phyloP scores from a whole-genome alignment of 1,139 yeast species.

The Geotrichum candidum region DNA sequence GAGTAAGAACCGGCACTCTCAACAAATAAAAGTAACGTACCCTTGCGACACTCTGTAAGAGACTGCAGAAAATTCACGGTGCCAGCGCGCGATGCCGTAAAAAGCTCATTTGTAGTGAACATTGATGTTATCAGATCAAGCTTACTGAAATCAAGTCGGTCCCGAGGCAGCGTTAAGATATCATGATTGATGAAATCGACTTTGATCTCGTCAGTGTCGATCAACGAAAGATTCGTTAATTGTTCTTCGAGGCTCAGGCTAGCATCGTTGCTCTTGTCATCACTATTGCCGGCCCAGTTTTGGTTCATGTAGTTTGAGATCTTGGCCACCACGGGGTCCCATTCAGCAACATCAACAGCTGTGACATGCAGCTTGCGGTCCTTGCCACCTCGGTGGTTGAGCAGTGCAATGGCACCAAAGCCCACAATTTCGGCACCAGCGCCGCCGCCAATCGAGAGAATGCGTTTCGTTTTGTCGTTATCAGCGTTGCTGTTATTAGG shows the following conservation, averaged over 20 bases:
- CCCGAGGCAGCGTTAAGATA: slow-evolving; percentile 36
- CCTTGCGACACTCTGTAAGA: slow-evolving; percentile 46
- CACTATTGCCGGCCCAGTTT: slow-evolving; percentile 22
- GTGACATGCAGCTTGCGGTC: slow-evolving; percentile 41
- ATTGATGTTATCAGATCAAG: slow-evolving; percentile 55
- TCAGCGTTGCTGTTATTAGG: too few species aligned
- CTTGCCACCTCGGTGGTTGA: slow-evolving; percentile 22
- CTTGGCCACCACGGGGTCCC: slow-evolving; percentile 51
- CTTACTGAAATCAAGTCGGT: slow-evolving; percentile 25
- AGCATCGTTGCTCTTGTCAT: neutral
- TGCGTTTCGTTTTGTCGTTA: slow-evolving; percentile 20
- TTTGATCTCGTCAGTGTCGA: slow-evolving; percentile 28
- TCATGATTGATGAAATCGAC: slow-evolving; percentile 50
- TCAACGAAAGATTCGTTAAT: slow-evolving; percentile 15
- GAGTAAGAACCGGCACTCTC: slow-evolving; percentile 92
- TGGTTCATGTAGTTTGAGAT: slow-evolving; percentile 39
- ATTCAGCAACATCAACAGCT: slow-evolving; percentile 72
- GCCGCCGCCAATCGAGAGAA: slow-evolving; percentile 78
- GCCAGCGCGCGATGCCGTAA: slow-evolving; percentile 58
- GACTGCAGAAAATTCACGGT: slow-evolving; percentile 54
- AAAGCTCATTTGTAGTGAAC: slow-evolving; percentile 83
- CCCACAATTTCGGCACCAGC: slow-evolving; percentile 83
- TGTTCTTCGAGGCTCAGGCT: slow-evolving; percentile 22
- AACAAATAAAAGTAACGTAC: slow-evolving; percentile 58
- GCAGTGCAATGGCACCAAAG: slow-evolving; percentile 47